Percentiles rank a stretch among this genome's conserved stretches.
These are phyloP conservation scores for Ramaria sp. DNA, from an alignment of 768 basidiomycete species.

Conservation along the genomic window DNA sequence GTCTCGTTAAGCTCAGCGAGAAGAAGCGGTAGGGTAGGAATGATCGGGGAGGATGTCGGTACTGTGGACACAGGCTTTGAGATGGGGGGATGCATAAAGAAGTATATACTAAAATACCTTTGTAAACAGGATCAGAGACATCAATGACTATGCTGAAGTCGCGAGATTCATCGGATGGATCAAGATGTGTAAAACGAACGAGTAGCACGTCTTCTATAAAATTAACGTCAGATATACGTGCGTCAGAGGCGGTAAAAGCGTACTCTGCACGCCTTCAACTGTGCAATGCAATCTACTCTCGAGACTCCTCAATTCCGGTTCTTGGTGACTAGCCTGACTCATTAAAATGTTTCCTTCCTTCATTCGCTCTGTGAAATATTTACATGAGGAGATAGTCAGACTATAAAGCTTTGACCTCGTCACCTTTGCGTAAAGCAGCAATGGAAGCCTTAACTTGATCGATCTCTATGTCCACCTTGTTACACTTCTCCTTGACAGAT, in stretches of 20 bases:
- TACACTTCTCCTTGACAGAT: constrained; percentile 46
- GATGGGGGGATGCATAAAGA: background rate
- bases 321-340: constrained; percentile 37
- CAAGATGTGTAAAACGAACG: constrained; percentile 59
- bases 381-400: background rate
- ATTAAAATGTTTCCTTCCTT: constrained; percentile 49
- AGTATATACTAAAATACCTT: constrained; percentile 39
- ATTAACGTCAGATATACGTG: background rate
- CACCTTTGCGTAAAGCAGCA: constrained; percentile 55
- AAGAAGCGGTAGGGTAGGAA: constrained; percentile 56
- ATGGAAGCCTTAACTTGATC: constrained; percentile 58
- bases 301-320: constrained; percentile 44
- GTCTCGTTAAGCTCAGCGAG: constrained; percentile 63
- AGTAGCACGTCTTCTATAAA: constrained; percentile 48
- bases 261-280: constrained; percentile 67
- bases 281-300: constrained; percentile 49
- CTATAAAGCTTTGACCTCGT: background rate
- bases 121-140: constrained; percentile 46
- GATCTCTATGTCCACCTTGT: constrained; percentile 54
- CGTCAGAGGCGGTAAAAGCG: constrained; percentile 10
- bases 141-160: constrained; percentile 76
- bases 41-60: constrained; percentile 63
- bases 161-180: constrained; percentile 41
- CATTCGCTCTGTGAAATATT: constrained; percentile 43
- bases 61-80: constrained; percentile 32